phyloP scores from a whole-genome alignment of 208 protist species.

The Porcisia hertigi region DNA sequence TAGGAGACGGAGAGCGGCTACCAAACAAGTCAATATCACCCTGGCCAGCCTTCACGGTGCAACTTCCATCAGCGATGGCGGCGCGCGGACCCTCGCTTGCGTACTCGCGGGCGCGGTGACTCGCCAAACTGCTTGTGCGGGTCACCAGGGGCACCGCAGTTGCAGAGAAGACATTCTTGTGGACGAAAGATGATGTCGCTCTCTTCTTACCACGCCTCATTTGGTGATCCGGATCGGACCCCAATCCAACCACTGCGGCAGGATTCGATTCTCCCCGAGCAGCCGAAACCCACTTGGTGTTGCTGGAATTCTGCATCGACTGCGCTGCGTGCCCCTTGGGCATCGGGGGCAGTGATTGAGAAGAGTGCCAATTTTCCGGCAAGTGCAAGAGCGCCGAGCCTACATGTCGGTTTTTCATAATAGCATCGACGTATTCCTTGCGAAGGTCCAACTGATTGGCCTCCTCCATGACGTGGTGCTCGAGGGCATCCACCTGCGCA shows the following conservation, averaged over 20 bases:
- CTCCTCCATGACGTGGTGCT: slow-evolving; percentile 14
- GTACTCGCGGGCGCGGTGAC: background rate
- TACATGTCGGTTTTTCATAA: background rate
- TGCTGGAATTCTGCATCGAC: no score
- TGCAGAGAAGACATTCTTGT: background rate
- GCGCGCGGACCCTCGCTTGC: background rate
- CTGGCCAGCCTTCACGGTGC: background rate
- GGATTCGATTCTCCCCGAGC: background rate
- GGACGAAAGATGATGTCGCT: background rate
- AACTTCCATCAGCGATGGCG: background rate
- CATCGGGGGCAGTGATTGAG: background rate
- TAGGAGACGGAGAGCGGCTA: slow-evolving; percentile 9
- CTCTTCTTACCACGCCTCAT: background rate
- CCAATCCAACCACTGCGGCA: background rate
- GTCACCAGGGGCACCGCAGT: background rate
- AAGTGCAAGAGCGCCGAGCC: background rate
- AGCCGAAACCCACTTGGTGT: background rate
- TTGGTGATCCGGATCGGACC: background rate
- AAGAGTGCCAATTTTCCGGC: background rate
- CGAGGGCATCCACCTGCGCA: slow-evolving; percentile 13
- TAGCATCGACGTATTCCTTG: slow-evolving; percentile 8
- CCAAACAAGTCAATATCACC: background rate
- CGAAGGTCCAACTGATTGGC: slow-evolving; percentile 10
- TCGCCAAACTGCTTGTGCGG: background rate
- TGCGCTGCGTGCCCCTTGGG: background rate